These are phyloP conservation scores for Russula emetica DNA, from an alignment of 768 basidiomycete species.

Conservation along the genomic window DNA sequence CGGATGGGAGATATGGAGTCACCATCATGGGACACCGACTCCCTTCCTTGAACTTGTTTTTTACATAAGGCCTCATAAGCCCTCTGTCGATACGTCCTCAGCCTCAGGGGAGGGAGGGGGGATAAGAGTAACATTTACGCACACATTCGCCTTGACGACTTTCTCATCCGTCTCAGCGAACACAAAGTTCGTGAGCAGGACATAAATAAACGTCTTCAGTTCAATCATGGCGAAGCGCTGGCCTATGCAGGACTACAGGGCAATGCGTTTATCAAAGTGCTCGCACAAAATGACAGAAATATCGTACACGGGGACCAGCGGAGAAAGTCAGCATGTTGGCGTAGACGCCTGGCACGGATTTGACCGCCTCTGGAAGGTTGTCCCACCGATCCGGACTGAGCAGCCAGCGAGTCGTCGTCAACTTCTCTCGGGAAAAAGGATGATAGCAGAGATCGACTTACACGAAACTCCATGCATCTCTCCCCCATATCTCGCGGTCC, in stretches of 20 bases:
- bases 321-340: slow-evolving; percentile 73
- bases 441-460: slow-evolving; percentile 32
- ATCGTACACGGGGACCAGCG: slow-evolving; percentile 73
- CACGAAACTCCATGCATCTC: slow-evolving; percentile 79
- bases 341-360: slow-evolving; percentile 63
- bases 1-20: slow-evolving; percentile 11
- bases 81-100: slow-evolving; percentile 12
- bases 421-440: background rate
- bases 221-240: slow-evolving; percentile 80
- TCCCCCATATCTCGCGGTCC: slow-evolving; percentile 74
- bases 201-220: slow-evolving; percentile 71
- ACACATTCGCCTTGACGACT: slow-evolving; percentile 75
- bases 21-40: slow-evolving; percentile 27
- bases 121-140: slow-evolving; percentile 23
- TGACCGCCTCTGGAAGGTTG: slow-evolving; percentile 60
- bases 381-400: slow-evolving; percentile 79
- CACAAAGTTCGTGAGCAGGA: slow-evolving; percentile 61
- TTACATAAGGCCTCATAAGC: slow-evolving; percentile 26
- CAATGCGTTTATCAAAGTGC: background rate
- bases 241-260: slow-evolving; percentile 69
- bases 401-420: background rate
- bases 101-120: background rate
- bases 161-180: slow-evolving; percentile 74
- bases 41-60: slow-evolving; percentile 22
- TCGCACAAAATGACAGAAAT: background rate